Evolutionary conservation across 2,329 filamentous ascomycete genomes (phyloP), one percentile per base, ranked within the genome.

Genomic region (Mollisiaceae sp.): DNA sequence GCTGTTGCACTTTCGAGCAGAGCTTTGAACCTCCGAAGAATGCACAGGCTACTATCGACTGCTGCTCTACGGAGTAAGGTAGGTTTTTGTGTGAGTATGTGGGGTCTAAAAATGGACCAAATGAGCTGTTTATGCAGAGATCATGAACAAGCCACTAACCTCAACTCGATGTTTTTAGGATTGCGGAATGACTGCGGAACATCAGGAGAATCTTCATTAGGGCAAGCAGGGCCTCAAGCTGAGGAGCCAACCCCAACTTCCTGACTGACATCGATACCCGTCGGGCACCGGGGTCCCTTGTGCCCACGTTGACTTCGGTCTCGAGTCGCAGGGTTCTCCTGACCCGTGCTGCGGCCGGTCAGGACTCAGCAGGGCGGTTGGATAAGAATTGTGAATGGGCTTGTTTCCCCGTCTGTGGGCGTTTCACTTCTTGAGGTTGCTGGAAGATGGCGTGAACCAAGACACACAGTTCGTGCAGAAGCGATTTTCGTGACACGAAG

Each of bases 51-150:
- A 18, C 15, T 15, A 43, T 18, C 41, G 15, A 43, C 15, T 18
- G 41, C 41, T n/a, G 12, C 15, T 43, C 41, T 2, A n/a, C n/a
- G n/a, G n/a, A n/a, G n/a, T n/a, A 43, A 15, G 41, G 11, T 6
- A 43, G n/a, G 1, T 43, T 15, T 18, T 18, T 43, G 41, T 43
- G 6, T n/a, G 41, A 15, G n/a, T 18, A n/a, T 43, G 41, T 15
- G 12, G n/a, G 12, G 1, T 20, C 45, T 11, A 6, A 27, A 50
- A 50, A 50, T 50, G 45, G 45, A 20, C 45, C n/a, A 50, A 50
- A 50, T 50, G 45, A 50, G 45, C 45, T 50, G 45, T 22, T 50
- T 2, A 50, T 50, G 45, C 45, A 24, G 20, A 50, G 12, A 50
- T 24, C 24, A 24, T 50, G 45, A 50, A 22, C 45, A 15, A 18